Evolutionary conservation across 108 stramenopile species (phyloP).

Genomic region (Cyclostephanos invisitatus): DNA sequence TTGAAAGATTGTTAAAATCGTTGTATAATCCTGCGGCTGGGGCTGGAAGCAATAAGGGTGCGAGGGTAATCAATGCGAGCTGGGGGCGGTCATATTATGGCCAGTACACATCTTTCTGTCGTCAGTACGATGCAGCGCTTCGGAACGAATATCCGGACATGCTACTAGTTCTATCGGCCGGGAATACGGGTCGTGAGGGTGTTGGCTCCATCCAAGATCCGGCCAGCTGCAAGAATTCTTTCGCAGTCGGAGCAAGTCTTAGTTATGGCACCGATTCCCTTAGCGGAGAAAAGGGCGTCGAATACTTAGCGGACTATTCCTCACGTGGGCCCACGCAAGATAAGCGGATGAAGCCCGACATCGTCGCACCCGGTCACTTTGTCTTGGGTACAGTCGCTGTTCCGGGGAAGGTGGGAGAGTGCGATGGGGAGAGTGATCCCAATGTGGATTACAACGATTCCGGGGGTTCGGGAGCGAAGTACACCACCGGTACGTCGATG

Average conservation of each 20-base stretch:
- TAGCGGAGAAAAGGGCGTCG: slow-evolving; percentile 35
- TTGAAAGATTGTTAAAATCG: slow-evolving; percentile 32
- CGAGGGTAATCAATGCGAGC: slow-evolving; percentile 35
- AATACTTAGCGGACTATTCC: slow-evolving; percentile 67
- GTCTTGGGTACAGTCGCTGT: slow-evolving; percentile 58
- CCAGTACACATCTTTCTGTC: slow-evolving; percentile 36
- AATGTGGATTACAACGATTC: slow-evolving; percentile 1
- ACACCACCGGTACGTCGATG: slow-evolving; percentile 62
- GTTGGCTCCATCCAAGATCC: slow-evolving; percentile 58
- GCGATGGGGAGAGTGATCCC: slow-evolving; percentile 35
- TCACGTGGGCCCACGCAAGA: slow-evolving; percentile 71
- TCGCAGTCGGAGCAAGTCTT: slow-evolving; percentile 64
- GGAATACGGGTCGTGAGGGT: slow-evolving; percentile 66
- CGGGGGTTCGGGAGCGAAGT: slow-evolving; percentile 21
- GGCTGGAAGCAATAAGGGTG: slow-evolving; percentile 8
- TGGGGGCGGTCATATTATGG: slow-evolving; percentile 46
- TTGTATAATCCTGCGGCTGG: slow-evolving; percentile 37
- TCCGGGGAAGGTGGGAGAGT: slow-evolving; percentile 34
- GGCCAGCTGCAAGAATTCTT: slow-evolving; percentile 64
- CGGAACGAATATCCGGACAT: slow-evolving; percentile 51
- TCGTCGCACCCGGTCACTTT: slow-evolving; percentile 74
- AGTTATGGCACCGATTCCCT: slow-evolving; percentile 44
- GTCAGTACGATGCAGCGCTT: slow-evolving; percentile 39
- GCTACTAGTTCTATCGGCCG: slow-evolving; percentile 70
- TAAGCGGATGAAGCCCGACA: slow-evolving; percentile 82